Conservation (phyloP, 257 asterid species). For the Gentiana macrophylla region DNA sequence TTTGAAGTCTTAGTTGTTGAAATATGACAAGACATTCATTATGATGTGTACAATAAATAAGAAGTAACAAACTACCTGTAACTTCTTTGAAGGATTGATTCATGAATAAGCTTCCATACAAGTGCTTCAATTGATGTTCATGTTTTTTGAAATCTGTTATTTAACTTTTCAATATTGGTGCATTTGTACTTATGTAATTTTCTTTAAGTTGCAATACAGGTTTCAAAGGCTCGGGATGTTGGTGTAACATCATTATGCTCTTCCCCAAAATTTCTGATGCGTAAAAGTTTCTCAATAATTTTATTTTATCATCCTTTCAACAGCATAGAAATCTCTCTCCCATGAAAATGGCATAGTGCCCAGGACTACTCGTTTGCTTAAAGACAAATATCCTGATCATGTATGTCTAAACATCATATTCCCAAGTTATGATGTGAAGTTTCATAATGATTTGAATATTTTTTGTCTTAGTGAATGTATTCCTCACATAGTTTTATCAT, state of each 20-base stretch:
- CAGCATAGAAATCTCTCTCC: background rate
- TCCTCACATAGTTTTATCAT: constrained; percentile 15
- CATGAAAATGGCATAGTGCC: constrained; percentile 82
- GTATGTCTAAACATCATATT: constrained; percentile 45
- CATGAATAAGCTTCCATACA: too few relatives aligned
- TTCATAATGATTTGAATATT: constrained; percentile 7
- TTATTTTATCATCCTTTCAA: background rate
- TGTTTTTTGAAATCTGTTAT: too few relatives aligned
- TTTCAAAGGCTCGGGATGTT: constrained; percentile 80
- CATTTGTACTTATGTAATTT: too few relatives aligned
- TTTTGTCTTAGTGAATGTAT: constrained; percentile 14
- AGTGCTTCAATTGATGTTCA: too few relatives aligned
- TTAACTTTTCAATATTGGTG: too few relatives aligned
- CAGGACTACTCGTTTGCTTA: constrained; percentile 74
- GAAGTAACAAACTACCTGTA: too few relatives aligned
- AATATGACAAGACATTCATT: too few relatives aligned
- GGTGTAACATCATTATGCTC: constrained; percentile 93
- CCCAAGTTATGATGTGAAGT: constrained; percentile 60
- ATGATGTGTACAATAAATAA: too few relatives aligned
- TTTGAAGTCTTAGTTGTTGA: too few relatives aligned
- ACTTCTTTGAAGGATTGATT: too few relatives aligned
- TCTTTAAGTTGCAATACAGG: constrained; percentile 29
- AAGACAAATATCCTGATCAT: constrained; percentile 92
- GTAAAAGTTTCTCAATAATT: constrained; percentile 50
- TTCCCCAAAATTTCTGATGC: constrained; percentile 97